Base-by-base conservation (phyloP, 768 basidiomycete genomes). In the Saitozyma podzolica region DNA sequence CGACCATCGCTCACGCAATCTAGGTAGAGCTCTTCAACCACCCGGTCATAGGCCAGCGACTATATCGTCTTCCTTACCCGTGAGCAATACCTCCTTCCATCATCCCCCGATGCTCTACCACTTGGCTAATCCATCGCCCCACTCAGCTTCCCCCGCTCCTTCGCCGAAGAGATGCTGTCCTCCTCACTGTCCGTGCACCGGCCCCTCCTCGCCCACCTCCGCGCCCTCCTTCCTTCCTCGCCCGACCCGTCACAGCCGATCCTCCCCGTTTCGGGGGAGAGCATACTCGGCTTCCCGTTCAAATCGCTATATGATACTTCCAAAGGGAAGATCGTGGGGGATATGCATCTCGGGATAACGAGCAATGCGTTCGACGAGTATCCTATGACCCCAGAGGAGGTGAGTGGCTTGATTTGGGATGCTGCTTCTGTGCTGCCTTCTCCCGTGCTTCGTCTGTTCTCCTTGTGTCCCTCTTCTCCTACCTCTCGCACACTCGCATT, bases 21-120 rank as follows among this genome's bases (percentile, higher is more conserved):
- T 40, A 65, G 63, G 59, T 57, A 6, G 41, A 40, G 8, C 41
- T 65, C 40, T 65, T 65, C 54, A 65, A 61, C 40, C 20, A 50
- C 16, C 59, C 58, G 40, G 29, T 11, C 16, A 52, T 65, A 11
- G 59, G 53, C 9, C 16, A 54, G 41, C 50, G 63, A 42, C 47
- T 65, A 39, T 65, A 54, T 52, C 20, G 63, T 17, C 40, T 65
- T 2, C 63, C 63, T 41, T 60, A 56, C 19, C 63, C 63, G 63
- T 65, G 43, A 56, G 63, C 61, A 17, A 9, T 39, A 39, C 9
- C 17, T 54, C 10, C 40, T 39, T 2, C 9, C 29, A 2, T 17
- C 10, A n/a, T 13, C 20, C 37, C 40, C 14, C 45, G 11, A 4
- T 29, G 8, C 3, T 52, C 3, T 3, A 13, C 14, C 5, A 48